Evolutionary conservation across 2,329 filamentous ascomycete genomes (phyloP).

Genomic region (Pseudofabraea citricarpa): DNA sequence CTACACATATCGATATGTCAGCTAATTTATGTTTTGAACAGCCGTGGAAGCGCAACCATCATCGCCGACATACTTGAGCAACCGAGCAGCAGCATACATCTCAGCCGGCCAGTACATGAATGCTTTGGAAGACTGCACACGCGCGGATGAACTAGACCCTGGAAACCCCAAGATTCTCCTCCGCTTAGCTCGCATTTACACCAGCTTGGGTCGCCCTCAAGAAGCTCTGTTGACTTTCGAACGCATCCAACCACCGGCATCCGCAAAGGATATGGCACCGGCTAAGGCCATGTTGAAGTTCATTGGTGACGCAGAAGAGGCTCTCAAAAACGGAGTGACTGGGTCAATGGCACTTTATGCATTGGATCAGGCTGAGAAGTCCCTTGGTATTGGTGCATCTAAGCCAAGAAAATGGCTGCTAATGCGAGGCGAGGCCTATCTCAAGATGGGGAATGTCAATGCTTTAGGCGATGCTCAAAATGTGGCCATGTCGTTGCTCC

Average conservation of each 20-base stretch:
- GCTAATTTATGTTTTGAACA: constrained; percentile 34
- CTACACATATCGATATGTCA: neutral
- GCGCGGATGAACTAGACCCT: constrained; percentile 77
- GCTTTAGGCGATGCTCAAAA: constrained; percentile 88
- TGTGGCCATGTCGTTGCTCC: constrained; percentile 81
- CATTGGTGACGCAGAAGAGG: constrained; percentile 73
- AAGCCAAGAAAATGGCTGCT: constrained; percentile 92
- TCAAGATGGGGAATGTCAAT: constrained; percentile 90
- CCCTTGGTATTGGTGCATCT: constrained; percentile 68
- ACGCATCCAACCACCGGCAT: constrained; percentile 74
- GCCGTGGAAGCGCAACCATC: constrained; percentile 83
- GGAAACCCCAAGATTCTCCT: constrained; percentile 84
- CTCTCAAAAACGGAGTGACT: constrained; percentile 67
- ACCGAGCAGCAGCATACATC: constrained; percentile 93
- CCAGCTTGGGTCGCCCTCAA: constrained; percentile 76
- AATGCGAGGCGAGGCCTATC: constrained; percentile 83
- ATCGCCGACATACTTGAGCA: constrained; percentile 87
- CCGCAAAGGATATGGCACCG: constrained; percentile 79
- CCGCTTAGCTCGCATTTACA: constrained; percentile 85
- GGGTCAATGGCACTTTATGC: constrained; percentile 91
- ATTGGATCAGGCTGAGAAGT: constrained; percentile 82
- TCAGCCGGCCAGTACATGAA: constrained; percentile 73
- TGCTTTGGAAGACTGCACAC: constrained; percentile 82
- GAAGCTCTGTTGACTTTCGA: constrained; percentile 81
- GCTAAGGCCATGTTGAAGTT: constrained; percentile 82